A percentile compares a stretch with the other conserved stretches of the same genome.
These are phyloP conservation scores for Neurospora sp. DNA, from an alignment of 495 filamentous ascomycete species.

Conservation along the genomic window DNA sequence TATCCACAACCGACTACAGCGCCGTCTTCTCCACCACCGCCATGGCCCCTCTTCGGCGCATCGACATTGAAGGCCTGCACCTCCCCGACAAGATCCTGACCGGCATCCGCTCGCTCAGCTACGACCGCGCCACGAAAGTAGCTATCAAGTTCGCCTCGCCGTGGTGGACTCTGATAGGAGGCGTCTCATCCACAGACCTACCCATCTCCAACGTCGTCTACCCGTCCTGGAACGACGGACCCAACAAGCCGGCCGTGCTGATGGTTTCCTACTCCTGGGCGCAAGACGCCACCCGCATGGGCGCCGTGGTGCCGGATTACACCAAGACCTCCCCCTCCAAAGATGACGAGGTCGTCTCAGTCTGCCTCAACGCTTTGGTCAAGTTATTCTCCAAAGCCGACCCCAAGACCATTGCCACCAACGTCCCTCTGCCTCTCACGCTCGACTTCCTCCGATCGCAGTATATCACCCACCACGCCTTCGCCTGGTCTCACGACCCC, in stretches of 20 bases:
- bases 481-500: slow-evolving; percentile 28
- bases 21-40: slow-evolving; percentile 23
- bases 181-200: slow-evolving; percentile 27
- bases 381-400: neutral
- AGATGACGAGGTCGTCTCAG: slow-evolving; percentile 2
- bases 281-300: slow-evolving; percentile 32
- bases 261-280: slow-evolving; percentile 35
- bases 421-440: slow-evolving; percentile 4
- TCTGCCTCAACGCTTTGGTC: slow-evolving; percentile 7
- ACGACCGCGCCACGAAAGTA: slow-evolving; percentile 24
- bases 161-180: slow-evolving; percentile 28
- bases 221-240: slow-evolving; percentile 30
- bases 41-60: slow-evolving; percentile 18
- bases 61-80: slow-evolving; percentile 16
- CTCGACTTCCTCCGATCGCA: slow-evolving; percentile 4
- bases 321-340: slow-evolving; percentile 17
- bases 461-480: slow-evolving; percentile 25
- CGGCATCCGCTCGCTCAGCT: slow-evolving; percentile 21
- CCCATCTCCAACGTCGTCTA: slow-evolving; percentile 32
- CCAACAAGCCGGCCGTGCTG: slow-evolving; percentile 24
- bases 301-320: slow-evolving; percentile 16
- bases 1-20: slow-evolving; percentile 10
- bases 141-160: slow-evolving; percentile 21
- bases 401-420: neutral
- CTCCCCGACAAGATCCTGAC: slow-evolving; percentile 11